Conservation (phyloP, 306 rosid species). For the Carpinus fangiana region DNA sequence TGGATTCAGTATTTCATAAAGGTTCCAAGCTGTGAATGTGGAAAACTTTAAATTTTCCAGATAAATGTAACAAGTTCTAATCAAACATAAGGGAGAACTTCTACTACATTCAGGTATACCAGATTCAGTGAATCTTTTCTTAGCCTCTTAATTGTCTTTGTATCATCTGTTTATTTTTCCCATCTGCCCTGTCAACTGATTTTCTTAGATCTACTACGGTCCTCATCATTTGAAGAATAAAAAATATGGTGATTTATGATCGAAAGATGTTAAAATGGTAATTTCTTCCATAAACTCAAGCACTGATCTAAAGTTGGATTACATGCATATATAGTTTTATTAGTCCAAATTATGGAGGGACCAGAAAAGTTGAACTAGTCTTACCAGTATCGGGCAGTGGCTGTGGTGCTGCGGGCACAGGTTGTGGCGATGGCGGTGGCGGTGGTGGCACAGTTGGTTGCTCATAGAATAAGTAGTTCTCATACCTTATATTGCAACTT, state of each 20-base stretch:
- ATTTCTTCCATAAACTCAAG: no score
- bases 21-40: neutral
- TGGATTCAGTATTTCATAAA: neutral
- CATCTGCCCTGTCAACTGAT: no score
- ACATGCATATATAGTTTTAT: neutral
- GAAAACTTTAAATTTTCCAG: neutral
- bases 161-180: no score
- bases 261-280: no score
- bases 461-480: conserved; percentile 30
- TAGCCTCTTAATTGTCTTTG: neutral
- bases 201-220: no score
- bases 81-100: no score
- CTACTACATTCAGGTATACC: no score
- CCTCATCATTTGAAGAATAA: no score
- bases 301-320: neutral
- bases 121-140: neutral
- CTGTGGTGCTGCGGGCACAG: neutral
- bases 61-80: neutral
- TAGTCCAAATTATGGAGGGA: neutral
- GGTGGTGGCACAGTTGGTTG: neutral
- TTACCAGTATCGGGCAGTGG: neutral
- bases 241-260: no score
- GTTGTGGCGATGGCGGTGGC: neutral
- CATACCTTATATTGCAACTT: conserved; percentile 47
- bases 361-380: neutral